phyloP scores from a whole-genome alignment of 257 asterid genomes.

The Apocynum venetum region DNA sequence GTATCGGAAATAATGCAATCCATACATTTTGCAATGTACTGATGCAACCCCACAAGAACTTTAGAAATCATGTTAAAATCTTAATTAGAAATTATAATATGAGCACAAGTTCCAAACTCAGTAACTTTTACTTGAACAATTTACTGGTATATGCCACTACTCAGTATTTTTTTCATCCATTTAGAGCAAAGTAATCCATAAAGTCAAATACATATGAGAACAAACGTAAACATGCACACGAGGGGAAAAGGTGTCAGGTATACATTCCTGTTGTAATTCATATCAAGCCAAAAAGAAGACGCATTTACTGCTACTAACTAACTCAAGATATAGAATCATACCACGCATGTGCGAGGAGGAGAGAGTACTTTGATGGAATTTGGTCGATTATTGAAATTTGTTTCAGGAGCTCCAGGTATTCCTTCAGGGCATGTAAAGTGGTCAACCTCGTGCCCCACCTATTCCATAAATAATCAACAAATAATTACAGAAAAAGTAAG shows the following conservation, averaged over 20 bases:
- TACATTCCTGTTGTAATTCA: background rate
- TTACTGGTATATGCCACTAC: background rate
- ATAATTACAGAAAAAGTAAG: background rate
- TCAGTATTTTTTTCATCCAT: background rate
- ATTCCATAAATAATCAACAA: slow-evolving; percentile 11
- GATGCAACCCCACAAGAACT: background rate
- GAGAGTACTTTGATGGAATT: slow-evolving; percentile 84
- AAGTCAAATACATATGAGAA: background rate
- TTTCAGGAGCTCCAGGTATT: slow-evolving; percentile 83
- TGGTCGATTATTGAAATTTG: slow-evolving; percentile 91
- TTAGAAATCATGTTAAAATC: background rate
- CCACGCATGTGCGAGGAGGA: slow-evolving; percentile 89
- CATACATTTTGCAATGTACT: background rate
- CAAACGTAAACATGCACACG: background rate
- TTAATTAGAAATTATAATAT: background rate
- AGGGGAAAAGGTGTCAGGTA: background rate
- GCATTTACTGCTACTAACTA: no score
- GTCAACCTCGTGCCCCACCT: slow-evolving; percentile 81
- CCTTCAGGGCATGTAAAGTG: slow-evolving; percentile 98
- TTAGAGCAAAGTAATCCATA: background rate
- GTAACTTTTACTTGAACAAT: background rate
- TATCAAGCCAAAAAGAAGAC: background rate
- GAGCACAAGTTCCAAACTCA: background rate
- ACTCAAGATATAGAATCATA: slow-evolving; percentile 24
- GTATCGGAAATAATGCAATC: background rate